These are phyloP conservation scores for Juglanconis sp. DNA, from an alignment of 2,329 filamentous ascomycete species.

Conservation along the genomic window DNA sequence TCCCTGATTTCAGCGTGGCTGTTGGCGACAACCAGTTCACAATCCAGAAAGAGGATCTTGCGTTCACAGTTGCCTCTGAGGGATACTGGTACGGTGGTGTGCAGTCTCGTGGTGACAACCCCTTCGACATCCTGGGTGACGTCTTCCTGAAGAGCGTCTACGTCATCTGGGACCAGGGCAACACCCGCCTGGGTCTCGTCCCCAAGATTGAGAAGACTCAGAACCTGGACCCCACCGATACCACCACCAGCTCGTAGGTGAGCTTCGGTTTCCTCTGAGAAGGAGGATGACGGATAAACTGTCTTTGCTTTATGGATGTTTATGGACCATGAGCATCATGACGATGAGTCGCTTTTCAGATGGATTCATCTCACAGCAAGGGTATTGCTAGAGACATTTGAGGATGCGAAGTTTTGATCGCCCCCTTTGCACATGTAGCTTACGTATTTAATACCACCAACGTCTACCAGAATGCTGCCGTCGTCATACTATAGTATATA, in stretches of 20 bases:
- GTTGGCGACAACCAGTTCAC: constrained; percentile 59
- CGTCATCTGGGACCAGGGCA: constrained; percentile 63
- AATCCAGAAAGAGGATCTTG: constrained; percentile 47
- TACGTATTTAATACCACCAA: too few species aligned
- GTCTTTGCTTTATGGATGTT: background rate
- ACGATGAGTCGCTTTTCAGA: background rate
- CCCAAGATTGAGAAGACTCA: constrained; percentile 46
- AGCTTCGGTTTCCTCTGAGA: too few species aligned
- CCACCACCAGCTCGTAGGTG: constrained; percentile 4
- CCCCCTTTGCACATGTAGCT: too few species aligned
- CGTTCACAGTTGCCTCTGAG: constrained; percentile 32
- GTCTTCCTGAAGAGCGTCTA: constrained; percentile 64
- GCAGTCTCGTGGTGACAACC: constrained; percentile 56
- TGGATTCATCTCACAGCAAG: background rate
- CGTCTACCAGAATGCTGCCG: too few species aligned
- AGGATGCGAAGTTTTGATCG: too few species aligned
- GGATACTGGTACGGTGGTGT: constrained; percentile 62
- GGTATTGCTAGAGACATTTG: background rate
- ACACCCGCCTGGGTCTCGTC: constrained; percentile 56
- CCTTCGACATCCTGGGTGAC: constrained; percentile 63
- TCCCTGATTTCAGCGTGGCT: constrained; percentile 61
- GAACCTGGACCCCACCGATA: constrained; percentile 25
- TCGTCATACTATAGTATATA: too few species aligned
- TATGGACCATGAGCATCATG: background rate
- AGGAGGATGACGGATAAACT: background rate